Base-by-base conservation (phyloP, 2,329 filamentous ascomycete genomes). In the Fusarium kyushuense region DNA sequence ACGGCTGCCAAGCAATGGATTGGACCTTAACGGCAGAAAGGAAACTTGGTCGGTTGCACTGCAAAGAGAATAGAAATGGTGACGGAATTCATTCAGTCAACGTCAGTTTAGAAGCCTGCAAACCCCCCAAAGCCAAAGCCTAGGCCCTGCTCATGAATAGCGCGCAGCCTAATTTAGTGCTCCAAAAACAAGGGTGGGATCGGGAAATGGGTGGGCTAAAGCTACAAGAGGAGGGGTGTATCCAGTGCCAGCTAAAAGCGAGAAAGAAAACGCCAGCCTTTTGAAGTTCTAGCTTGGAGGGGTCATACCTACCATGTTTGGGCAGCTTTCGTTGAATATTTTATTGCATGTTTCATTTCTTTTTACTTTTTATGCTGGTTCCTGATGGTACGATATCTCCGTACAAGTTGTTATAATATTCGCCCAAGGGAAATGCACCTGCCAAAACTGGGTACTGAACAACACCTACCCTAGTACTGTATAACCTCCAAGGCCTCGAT, bases 121-220 rank as follows among this genome's bases (percentile, higher is more conserved):
- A 43, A 23, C 54, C 25, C 25, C 47, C 32, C 19, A 49, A 51
- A 58, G 16, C 42, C 42, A 35, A 17, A 30, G 54, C 54, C 46
- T 38, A 47, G 40, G 61, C 49, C 63, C 46, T 63, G 32, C 53
- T 25, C 29, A 9, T 42, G 46, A 29, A n/a, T 56, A 58, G 33
- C 35, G 53, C 46, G 33, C 42, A 36, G 32, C 47, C 47, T 36
- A 49, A 36, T 36, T 49, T 49, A 49, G 46, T 49, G 32, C 46
- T 27, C 32, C 13, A 49, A 49, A 33, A n/a, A 43, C 49, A 48
- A 69, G 66, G 66, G 66, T 69, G 66, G 57, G 62, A 67, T 67
- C 45, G 63, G 52, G 49, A 63, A 62, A 62, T 56, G 55, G 68
- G 68, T 59, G 67, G 64, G 45, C 35, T 38, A 21, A 19, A 19